phyloP scores from a whole-genome alignment of 2,329 filamentous ascomycete genomes.

The Venturia nashicola region DNA sequence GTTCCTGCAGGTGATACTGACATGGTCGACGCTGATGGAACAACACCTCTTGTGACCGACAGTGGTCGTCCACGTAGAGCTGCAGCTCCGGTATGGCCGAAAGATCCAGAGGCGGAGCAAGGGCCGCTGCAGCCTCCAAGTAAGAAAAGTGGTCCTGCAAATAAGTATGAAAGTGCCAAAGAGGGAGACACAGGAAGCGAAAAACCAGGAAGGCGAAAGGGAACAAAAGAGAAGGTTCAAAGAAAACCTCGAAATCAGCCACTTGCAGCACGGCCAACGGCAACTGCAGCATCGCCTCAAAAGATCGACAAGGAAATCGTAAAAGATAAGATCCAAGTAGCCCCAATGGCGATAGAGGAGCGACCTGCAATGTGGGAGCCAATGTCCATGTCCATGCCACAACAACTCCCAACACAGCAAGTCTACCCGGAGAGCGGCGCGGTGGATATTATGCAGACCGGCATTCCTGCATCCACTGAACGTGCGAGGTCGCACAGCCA shows the following conservation, averaged over 20 bases:
- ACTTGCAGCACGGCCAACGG: constrained; percentile 20
- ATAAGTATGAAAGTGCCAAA: constrained; percentile 10
- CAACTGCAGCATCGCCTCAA: constrained; percentile 6
- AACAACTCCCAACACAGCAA: not conserved
- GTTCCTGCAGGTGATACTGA: constrained; percentile 5
- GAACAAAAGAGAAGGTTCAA: constrained; percentile 20
- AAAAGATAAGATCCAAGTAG: constrained; percentile 8
- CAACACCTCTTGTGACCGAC: constrained; percentile 31
- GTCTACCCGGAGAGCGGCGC: constrained; percentile 1
- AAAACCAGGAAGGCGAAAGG: not conserved
- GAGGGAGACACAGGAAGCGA: constrained; percentile 11
- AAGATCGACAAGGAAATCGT: constrained; percentile 5
- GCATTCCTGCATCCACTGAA: not conserved
- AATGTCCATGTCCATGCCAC: not conserved
- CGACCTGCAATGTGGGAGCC: not conserved
- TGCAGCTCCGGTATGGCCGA: constrained; percentile 59
- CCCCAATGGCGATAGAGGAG: not conserved
- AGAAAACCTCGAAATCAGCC: constrained; percentile 25
- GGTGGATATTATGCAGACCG: not conserved
- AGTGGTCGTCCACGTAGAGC: constrained; percentile 37
- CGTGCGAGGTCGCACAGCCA: constrained; percentile 14
- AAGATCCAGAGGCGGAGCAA: constrained; percentile 42
- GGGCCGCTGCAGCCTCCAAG: constrained; percentile 14
- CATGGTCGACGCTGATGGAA: constrained; percentile 24
- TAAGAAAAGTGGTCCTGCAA: constrained; percentile 14